A percentile compares a stretch with the other conserved stretches of the same genome.
Conservation (phyloP, 441 rosid species). For the Pelargonium exstipulatum region DNA sequence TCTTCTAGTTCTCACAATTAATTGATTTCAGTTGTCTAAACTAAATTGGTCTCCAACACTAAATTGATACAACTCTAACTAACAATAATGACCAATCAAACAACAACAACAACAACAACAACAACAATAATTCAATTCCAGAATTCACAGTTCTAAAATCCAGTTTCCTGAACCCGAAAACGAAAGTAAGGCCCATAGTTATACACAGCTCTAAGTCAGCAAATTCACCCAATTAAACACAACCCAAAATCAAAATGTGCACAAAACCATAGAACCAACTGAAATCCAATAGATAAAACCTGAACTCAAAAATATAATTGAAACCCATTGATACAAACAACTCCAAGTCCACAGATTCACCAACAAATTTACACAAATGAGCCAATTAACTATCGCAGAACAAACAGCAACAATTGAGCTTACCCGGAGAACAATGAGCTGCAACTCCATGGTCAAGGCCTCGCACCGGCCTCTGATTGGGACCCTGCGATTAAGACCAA, state of each 20-base stretch:
- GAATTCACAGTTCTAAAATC: background rate
- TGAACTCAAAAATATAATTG: background rate
- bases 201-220: background rate
- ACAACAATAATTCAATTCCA: too few species aligned
- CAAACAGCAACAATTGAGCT: background rate
- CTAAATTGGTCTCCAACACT: too few species aligned
- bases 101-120: background rate
- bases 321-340: background rate
- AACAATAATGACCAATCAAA: background rate
- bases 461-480: constrained; percentile 38
- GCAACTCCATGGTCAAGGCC: constrained; percentile 30
- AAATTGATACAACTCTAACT: too few species aligned
- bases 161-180: background rate
- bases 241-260: background rate
- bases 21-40: background rate
- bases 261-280: background rate
- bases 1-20: background rate
- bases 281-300: background rate
- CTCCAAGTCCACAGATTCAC: background rate
- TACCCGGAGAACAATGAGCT: constrained; percentile 55
- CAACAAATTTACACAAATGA: background rate
- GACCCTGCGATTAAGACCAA: constrained; percentile 45
- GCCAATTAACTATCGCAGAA: background rate
- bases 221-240: background rate
- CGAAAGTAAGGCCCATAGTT: background rate